phyloP scores from a whole-genome alignment of 2,329 filamentous ascomycete genomes.

The Fusarium nelsonii region DNA sequence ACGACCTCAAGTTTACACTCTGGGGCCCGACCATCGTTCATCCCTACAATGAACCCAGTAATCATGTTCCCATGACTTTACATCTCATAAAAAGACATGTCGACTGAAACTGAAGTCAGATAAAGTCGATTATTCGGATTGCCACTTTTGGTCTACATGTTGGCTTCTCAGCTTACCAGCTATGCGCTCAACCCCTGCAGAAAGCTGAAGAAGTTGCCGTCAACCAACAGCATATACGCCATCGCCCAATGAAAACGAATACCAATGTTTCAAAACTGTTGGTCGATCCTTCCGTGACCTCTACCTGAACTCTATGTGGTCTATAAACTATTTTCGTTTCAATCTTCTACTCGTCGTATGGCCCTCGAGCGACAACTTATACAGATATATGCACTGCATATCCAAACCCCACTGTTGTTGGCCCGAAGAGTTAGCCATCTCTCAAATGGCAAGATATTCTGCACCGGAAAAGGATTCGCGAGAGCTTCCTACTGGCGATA shows the following conservation, averaged over 20 bases:
- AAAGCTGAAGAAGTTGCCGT: slow-evolving; percentile 32
- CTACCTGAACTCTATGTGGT: not conserved
- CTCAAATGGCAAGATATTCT: not conserved
- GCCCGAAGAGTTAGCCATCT: not conserved
- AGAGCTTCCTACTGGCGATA: not conserved
- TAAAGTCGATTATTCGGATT: not conserved
- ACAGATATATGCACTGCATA: not conserved
- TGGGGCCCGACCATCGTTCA: not conserved
- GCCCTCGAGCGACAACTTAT: not conserved
- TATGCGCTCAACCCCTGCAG: slow-evolving; percentile 27
- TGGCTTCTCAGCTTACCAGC: not conserved
- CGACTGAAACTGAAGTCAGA: not conserved
- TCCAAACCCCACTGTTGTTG: not conserved
- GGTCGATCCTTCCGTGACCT: slow-evolving; percentile 5
- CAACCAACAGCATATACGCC: slow-evolving; percentile 49
- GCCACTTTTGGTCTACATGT: not conserved
- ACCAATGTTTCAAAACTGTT: slow-evolving; percentile 21
- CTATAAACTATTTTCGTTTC: slow-evolving; percentile 9
- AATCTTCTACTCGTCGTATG: not conserved
- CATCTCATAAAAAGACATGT: not conserved
- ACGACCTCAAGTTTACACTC: not conserved
- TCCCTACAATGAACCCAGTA: not conserved
- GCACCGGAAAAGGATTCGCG: not conserved
- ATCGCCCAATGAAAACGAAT: slow-evolving; percentile 50
- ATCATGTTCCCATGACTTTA: not conserved